Evolutionary conservation across 768 basidiomycete genomes (phyloP).

Genomic region (Kwoniella sp.): DNA sequence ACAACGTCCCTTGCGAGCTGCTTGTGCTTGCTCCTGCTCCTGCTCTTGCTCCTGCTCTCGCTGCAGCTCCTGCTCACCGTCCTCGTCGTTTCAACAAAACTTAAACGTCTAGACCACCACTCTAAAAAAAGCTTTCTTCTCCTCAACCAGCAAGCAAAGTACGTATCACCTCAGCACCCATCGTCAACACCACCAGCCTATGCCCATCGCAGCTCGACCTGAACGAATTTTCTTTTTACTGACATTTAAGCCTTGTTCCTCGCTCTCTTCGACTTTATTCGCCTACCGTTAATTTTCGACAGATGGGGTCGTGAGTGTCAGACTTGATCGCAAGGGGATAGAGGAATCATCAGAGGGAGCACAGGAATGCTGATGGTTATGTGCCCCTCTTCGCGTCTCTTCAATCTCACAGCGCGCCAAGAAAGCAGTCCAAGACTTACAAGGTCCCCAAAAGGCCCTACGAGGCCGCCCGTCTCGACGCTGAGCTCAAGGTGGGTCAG

Average conservation of each 20-base stretch:
- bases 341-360: neutral
- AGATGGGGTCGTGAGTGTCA: constrained; percentile 37
- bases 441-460: constrained; percentile 98
- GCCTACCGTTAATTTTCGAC: neutral
- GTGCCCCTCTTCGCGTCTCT: neutral
- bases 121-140: constrained; percentile 2
- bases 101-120: neutral
- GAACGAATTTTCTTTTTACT: constrained; percentile 12
- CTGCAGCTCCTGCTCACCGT: neutral
- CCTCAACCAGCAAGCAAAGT: constrained; percentile 37
- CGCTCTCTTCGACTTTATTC: constrained; percentile 2
- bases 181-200: constrained; percentile 7
- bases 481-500: constrained; percentile 86
- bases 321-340: neutral
- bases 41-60: constrained; percentile 1
- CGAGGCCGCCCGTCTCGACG: constrained; percentile 97
- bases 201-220: constrained; percentile 10
- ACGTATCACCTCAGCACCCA: constrained; percentile 11
- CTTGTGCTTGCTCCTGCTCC: constrained; percentile 9
- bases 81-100: constrained; percentile 3
- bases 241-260: neutral
- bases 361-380: neutral
- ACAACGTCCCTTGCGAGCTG: neutral
- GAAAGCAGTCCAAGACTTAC: constrained; percentile 63
- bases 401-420: constrained; percentile 45